phyloP scores from a whole-genome alignment of 169 alveolate species.

The Plasmodium inui region DNA sequence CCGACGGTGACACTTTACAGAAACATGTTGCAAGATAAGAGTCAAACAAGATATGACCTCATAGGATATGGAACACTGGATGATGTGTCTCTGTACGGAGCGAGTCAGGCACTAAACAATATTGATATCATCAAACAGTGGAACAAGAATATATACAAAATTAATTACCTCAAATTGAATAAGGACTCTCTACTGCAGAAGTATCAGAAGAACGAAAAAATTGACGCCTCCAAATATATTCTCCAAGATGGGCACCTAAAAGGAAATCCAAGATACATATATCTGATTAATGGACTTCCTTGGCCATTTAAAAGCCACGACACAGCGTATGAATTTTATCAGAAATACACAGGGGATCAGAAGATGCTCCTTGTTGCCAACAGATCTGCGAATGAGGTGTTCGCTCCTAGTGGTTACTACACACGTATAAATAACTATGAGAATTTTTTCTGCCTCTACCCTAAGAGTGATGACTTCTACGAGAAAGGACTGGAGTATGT shows the following conservation, averaged over 20 bases:
- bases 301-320: conserved; percentile 70
- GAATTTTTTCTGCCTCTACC: conserved; percentile 35
- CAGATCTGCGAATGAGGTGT: conserved; percentile 1
- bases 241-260: not conserved
- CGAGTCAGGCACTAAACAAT: conserved; percentile 9
- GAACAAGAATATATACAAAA: conserved; percentile 24
- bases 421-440: conserved; percentile 38
- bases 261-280: conserved; percentile 2
- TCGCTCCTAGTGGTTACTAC: conserved; percentile 1
- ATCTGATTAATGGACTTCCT: conserved; percentile 32
- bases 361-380: conserved; percentile 29
- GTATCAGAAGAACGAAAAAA: not conserved
- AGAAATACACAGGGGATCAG: conserved; percentile 12
- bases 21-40: conserved; percentile 13
- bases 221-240: not conserved
- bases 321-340: conserved; percentile 29
- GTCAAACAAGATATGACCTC: conserved; percentile 21
- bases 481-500: conserved; percentile 46
- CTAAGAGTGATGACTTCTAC: conserved; percentile 9
- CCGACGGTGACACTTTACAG: conserved; percentile 1
- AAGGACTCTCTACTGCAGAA: not conserved
- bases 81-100: conserved; percentile 43
- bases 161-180: conserved; percentile 28
- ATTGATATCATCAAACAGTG: conserved; percentile 14
- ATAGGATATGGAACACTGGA: conserved; percentile 23